Evolutionary conservation across 768 basidiomycete genomes (phyloP), one percentile per base, ranked within the genome.

Genomic region (Termitomyces sp.): DNA sequence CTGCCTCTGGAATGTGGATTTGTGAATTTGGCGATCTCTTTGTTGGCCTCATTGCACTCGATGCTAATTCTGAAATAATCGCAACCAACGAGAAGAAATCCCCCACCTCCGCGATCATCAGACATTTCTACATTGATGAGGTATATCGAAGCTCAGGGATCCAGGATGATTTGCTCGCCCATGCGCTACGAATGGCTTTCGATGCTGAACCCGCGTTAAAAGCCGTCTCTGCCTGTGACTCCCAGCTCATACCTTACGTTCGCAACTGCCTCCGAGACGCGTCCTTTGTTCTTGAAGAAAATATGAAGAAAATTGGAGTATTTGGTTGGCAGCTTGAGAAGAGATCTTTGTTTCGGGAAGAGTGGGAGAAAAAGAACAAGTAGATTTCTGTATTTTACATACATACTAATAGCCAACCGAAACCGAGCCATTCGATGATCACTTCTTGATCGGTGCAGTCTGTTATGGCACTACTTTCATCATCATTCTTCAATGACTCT

Each of bases 91-190:
- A 31, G 46, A 59, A 29, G 65, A 59, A 63, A 72, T 72, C 77
- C 32, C 74, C 83, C n/a, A 65, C 69, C 41, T 75, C 76, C n/a
- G 90, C 85, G 11, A 71, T 76, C 17, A 84, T 92, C 62, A 85
- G 89, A 31, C 90, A 92, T 67, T 86, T 91, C 69, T 86, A 82
- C 62, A 80, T 89, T 25, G 86, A 89, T 40, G 85, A 86, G 61
- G 74, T 72, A 16, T 92, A 82, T 63, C 81, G 87, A 49, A 62
- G 62, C 8, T 71, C 80, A 23, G 75, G 75, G 12, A 75, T 89
- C 42, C 87, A 91, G 65, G 71, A 82, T 17, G 90, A 92, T 65
- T 67, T 92, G 29, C 72, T 92, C 8, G 65, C 74, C n/a, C 76
- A 83, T 64, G 87, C 86, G 0, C 66, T 85, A 25, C 67, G 74